Evolutionary conservation across 257 asterid genomes (phyloP).

Genomic region (Buddleja alternifolia): DNA sequence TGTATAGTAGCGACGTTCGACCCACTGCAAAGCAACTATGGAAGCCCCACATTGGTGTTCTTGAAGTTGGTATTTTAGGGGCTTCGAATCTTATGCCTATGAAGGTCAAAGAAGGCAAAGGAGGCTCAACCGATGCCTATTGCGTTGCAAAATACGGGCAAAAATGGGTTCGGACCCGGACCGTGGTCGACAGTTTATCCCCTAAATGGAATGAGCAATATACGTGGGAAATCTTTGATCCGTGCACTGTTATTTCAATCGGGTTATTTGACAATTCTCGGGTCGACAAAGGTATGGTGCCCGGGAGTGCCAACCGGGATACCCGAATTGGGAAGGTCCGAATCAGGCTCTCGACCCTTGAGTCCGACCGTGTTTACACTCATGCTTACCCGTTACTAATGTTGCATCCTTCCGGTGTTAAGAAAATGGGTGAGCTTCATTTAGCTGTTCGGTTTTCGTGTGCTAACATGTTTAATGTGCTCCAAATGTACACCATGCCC

Average conservation of each 20-base stretch:
- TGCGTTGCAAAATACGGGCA: conserved; percentile 87
- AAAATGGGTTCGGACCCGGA: conserved; percentile 84
- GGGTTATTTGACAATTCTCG: conserved; percentile 81
- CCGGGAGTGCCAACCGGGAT: conserved; percentile 46
- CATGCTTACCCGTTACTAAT: conserved; percentile 82
- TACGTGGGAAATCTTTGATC: conserved; percentile 94
- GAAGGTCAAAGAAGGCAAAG: conserved; percentile 85
- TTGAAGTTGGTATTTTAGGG: conserved; percentile 83
- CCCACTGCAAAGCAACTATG: conserved; percentile 91
- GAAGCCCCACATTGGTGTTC: conserved; percentile 89
- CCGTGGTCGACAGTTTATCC: conserved; percentile 75
- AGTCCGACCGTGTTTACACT: conserved; percentile 75
- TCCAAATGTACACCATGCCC: conserved; percentile 71
- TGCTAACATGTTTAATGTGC: conserved; percentile 71
- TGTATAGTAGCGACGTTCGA: conserved; percentile 81
- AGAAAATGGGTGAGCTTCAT: conserved; percentile 92
- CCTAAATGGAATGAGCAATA: conserved; percentile 94
- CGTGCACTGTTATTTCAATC: conserved; percentile 82
- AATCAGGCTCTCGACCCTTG: conserved; percentile 80
- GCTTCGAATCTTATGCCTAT: conserved; percentile 72
- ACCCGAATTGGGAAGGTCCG: conserved; percentile 78
- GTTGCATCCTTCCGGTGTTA: conserved; percentile 85
- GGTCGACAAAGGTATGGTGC: conserved; percentile 51
- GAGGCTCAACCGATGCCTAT: conserved; percentile 73
- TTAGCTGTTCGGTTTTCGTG: conserved; percentile 85